Base-by-base conservation (phyloP, 257 asterid genomes). In the Mentha longifolia region DNA sequence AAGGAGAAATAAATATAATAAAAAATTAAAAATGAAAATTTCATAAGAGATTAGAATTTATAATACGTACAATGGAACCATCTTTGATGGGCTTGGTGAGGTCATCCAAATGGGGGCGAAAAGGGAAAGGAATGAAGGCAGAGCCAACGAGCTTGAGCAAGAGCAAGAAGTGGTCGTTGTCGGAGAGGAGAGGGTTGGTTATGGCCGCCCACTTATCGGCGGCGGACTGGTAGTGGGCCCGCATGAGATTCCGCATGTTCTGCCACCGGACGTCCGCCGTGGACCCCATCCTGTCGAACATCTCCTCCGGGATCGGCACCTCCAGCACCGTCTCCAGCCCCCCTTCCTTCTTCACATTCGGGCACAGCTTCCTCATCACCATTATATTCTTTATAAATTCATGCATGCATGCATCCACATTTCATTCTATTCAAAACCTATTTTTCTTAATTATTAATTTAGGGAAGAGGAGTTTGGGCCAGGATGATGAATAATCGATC, bases 271-370 rank as follows among this genome's bases (percentile, higher is more conserved):
- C 45, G 62, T 81, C 87, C 73, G 94, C 83, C 67, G 69, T 85
- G 81, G 76, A 76, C 49, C 96, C 97, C 87, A 87, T 91, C 45
- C 84, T 82, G 63, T 74, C 78, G 66, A 84, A 91, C 97, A 88
- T 89, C 42, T 89, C 96, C 73, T 93, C 96, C 14, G 97, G 97
- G 3, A 93, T 77, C 0, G 96, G 96, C 19, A 93, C 95, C 85
- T 93, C 98, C 72, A 91, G 77, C 31, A 91, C 97, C 71, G 96
- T 92, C 46, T 92, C 97, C 49, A 88, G 79, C 9, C 84, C 91
- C 58, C 82, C 84, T 70, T 88, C 87, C 30, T 85, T 86, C 79
- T 88, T 92, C 68, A 84, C 73, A 80, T 92, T 92, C 1, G 95
- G 96, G 49, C 95, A 76, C 37, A 86, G 50, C 56, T 81, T 92